Evolutionary conservation across 1,284 basidiomycete species (phyloP).

Genomic region (Pseudozyma tsukubaensis): DNA sequence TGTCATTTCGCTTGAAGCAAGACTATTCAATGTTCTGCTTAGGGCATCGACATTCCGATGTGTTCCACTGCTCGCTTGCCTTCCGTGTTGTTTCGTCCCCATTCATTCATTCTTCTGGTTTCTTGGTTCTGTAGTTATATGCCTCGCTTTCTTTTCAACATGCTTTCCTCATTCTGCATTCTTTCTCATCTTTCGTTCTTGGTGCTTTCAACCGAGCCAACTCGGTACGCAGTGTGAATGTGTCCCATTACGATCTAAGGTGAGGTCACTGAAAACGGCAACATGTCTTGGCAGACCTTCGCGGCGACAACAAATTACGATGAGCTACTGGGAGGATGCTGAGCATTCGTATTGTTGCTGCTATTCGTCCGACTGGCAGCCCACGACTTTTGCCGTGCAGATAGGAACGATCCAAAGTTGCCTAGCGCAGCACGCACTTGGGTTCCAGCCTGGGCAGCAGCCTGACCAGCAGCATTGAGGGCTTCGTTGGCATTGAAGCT

Average conservation of each 20-base stretch:
- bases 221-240: neutral
- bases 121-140: slow-evolving; percentile 54
- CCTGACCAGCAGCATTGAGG: slow-evolving; percentile 44
- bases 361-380: slow-evolving; percentile 26
- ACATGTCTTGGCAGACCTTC: too few relatives aligned
- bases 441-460: slow-evolving; percentile 58
- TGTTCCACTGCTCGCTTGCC: neutral
- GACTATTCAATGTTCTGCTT: too few relatives aligned
- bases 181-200: neutral
- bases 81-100: neutral
- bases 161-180: slow-evolving; percentile 36
- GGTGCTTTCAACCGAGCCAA: neutral
- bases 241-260: slow-evolving; percentile 3
- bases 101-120: slow-evolving; percentile 20
- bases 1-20: too few relatives aligned
- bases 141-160: slow-evolving; percentile 34
- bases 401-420: slow-evolving; percentile 63
- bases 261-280: neutral
- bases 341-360: slow-evolving; percentile 6
- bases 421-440: slow-evolving; percentile 62
- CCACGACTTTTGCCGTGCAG: slow-evolving; percentile 52
- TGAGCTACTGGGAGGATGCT: neutral
- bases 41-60: too few relatives aligned
- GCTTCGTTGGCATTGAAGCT: slow-evolving; percentile 41
- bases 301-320: neutral